phyloP scores from a whole-genome alignment of 2,329 filamentous ascomycete species.

The Xylaria sp. region DNA sequence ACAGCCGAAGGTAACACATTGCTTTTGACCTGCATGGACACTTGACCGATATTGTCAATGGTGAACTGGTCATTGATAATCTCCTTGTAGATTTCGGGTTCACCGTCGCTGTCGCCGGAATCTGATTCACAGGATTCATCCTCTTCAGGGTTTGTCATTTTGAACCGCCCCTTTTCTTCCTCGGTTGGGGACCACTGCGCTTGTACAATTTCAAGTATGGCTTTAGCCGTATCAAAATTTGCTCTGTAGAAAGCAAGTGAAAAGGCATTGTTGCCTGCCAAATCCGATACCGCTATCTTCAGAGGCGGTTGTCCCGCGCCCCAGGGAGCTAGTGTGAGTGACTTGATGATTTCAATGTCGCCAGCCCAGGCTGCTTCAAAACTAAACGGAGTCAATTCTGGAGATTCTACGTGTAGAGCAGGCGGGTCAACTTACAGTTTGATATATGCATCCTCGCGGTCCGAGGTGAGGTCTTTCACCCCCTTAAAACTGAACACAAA shows the following conservation, averaged over 20 bases:
- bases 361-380: constrained; percentile 80
- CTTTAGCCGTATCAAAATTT: constrained; percentile 70
- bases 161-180: constrained; percentile 62
- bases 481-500: constrained; percentile 63
- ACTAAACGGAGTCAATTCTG: constrained; percentile 52
- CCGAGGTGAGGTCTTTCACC: constrained; percentile 66
- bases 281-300: constrained; percentile 70
- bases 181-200: constrained; percentile 73
- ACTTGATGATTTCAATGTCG: constrained; percentile 74
- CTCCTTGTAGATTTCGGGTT: constrained; percentile 61
- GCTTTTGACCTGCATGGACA: constrained; percentile 76
- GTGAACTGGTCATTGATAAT: constrained; percentile 76
- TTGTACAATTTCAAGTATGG: constrained; percentile 75
- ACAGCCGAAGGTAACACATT: constrained; percentile 64
- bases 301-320: constrained; percentile 69
- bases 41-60: constrained; percentile 78
- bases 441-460: constrained; percentile 68
- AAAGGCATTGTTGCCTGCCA: constrained; percentile 67
- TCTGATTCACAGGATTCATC: constrained; percentile 52
- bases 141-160: constrained; percentile 53
- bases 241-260: constrained; percentile 74
- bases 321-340: constrained; percentile 70
- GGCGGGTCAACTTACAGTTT: constrained; percentile 62
- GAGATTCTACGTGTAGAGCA: too few species aligned
- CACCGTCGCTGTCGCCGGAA: constrained; percentile 49